Percentiles rank a stretch among this genome's conserved stretches.
These are phyloP conservation scores for Panellus pusillus DNA, from an alignment of 768 basidiomycete genomes.

Conservation along the genomic window DNA sequence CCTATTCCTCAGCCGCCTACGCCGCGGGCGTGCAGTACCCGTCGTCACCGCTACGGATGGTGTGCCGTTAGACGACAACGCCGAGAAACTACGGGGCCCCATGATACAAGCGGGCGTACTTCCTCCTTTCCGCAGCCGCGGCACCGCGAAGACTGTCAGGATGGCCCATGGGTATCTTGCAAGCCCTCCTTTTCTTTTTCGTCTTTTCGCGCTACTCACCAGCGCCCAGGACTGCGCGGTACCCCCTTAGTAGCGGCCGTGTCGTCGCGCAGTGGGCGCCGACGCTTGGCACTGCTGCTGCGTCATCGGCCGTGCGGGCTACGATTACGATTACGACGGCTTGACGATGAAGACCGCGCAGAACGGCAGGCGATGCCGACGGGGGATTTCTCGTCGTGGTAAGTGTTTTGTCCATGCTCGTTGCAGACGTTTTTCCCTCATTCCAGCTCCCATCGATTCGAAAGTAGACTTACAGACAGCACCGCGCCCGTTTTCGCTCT, in stretches of 20 bases:
- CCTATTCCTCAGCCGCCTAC: not conserved
- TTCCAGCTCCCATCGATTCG: constrained; percentile 14
- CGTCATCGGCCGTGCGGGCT: not conserved
- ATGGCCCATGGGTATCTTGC: constrained; percentile 32
- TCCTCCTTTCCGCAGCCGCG: constrained; percentile 41
- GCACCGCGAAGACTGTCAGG: constrained; percentile 42
- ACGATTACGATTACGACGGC: too few relatives aligned
- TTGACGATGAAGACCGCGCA: constrained; percentile 15
- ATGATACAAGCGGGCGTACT: constrained; percentile 50
- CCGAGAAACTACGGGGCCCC: constrained; percentile 21
- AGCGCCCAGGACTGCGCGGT: constrained; percentile 1
- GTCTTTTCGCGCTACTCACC: too few relatives aligned
- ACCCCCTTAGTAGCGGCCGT: constrained; percentile 48
- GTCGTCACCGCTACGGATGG: too few relatives aligned
- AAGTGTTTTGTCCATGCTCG: not conserved
- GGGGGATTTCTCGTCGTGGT: constrained; percentile 9
- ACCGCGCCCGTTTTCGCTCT: constrained; percentile 10
- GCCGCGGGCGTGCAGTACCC: constrained; percentile 26
- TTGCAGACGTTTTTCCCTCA: constrained; percentile 20
- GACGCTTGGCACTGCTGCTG: constrained; percentile 48
- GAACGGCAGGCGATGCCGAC: not conserved
- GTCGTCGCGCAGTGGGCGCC: constrained; percentile 56
- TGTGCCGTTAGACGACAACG: constrained; percentile 13
- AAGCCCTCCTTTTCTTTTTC: constrained; percentile 18
- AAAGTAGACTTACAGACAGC: not conserved